A percentile compares a stretch with the other conserved stretches of the same genome.
These are phyloP conservation scores for Suhomyces kunorum DNA, from an alignment of 1,139 yeast genomes.

Conservation along the genomic window DNA sequence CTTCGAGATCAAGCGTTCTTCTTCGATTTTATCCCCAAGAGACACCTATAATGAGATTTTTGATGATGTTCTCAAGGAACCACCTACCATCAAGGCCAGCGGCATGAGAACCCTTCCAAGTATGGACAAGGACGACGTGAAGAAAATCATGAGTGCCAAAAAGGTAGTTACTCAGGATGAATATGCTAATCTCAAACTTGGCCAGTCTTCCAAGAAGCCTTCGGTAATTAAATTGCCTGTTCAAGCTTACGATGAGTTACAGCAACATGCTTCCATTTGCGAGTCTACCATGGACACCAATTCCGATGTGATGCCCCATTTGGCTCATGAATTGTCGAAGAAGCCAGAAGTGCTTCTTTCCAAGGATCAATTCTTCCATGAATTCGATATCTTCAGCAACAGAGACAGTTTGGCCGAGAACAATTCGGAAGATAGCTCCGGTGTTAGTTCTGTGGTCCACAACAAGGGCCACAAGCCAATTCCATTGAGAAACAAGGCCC, in stretches of 20 bases:
- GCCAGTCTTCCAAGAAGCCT: conserved; percentile 28
- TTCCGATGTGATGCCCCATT: conserved; percentile 28
- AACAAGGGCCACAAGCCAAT: conserved; percentile 8
- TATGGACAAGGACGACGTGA: conserved; percentile 51
- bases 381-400: conserved; percentile 24
- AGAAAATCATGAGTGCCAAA: conserved; percentile 42
- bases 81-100: conserved; percentile 41
- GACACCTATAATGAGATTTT: conserved; percentile 47
- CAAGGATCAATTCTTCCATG: conserved; percentile 42
- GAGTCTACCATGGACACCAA: conserved; percentile 33
- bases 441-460: conserved; percentile 20
- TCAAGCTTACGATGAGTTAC: conserved; percentile 33
- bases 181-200: conserved; percentile 39
- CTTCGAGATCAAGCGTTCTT: conserved; percentile 43
- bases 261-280: conserved; percentile 45
- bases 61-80: conserved; percentile 31
- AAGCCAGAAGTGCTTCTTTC: conserved; percentile 37
- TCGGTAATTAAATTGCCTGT: conserved; percentile 35
- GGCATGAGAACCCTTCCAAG: conserved; percentile 51
- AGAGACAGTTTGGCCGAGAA: conserved; percentile 15
- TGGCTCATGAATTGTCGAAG: conserved; percentile 37
- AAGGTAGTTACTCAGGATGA: conserved; percentile 46
- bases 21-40: conserved; percentile 38
- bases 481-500: conserved; percentile 3
- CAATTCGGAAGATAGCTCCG: conserved; percentile 16